Conservation (phyloP, 305 asterid species). For the Fraxinus sp. region DNA sequence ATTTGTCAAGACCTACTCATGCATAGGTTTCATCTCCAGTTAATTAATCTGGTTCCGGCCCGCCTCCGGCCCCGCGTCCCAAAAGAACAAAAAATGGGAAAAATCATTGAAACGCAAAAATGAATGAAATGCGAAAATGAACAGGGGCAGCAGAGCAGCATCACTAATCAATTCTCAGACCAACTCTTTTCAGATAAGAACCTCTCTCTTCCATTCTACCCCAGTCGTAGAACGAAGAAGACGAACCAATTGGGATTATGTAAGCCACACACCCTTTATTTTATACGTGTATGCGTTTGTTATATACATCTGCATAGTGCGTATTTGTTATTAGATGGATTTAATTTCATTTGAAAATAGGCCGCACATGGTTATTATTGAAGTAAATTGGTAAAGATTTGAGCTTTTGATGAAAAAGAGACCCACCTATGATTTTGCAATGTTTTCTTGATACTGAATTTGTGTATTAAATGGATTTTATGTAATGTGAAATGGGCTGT, state of each 20-base stretch:
- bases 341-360: not conserved
- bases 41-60: not conserved
- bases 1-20: no score
- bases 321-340: not conserved
- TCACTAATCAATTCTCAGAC: slow-evolving; percentile 40
- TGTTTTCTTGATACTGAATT: not conserved
- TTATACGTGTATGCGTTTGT: not conserved
- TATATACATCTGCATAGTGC: not conserved
- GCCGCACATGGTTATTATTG: not conserved
- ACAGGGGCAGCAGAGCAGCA: slow-evolving; percentile 41
- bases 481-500: not conserved
- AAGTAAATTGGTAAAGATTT: not conserved
- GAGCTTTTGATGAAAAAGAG: not conserved
- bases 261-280: slow-evolving; percentile 26
- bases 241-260: slow-evolving; percentile 62
- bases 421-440: not conserved
- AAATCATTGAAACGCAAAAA: not conserved
- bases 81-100: not conserved
- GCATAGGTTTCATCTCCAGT: no score
- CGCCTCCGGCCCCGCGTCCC: not conserved
- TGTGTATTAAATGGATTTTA: not conserved
- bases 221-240: slow-evolving; percentile 66
- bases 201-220: slow-evolving; percentile 56
- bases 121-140: slow-evolving; percentile 47
- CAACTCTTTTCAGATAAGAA: slow-evolving; percentile 48